Evolutionary conservation across 2,329 filamentous ascomycete genomes (phyloP), one percentile per base, ranked within the genome.

Genomic region (Lomentospora prolificans): DNA sequence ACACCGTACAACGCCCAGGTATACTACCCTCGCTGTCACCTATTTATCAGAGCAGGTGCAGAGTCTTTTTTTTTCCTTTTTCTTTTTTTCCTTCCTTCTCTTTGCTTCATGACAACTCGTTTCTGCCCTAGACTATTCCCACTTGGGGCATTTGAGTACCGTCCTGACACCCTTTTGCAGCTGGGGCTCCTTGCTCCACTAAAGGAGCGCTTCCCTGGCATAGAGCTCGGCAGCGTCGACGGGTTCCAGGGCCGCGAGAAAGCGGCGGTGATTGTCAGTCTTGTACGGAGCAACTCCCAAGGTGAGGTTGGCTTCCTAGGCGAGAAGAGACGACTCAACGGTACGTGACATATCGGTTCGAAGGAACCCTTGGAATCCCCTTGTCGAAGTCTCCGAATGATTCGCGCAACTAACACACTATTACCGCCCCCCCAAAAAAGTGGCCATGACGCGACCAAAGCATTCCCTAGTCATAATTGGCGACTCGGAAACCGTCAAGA

Each of bases 241-340:
- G 94, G 92, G 2, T 99, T 99, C 67, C 94, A 99, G 69, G 94
- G 94, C 31, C 83, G 94, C 17, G 94, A 99, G 70, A 99, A 99
- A 70, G 94, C 99, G 69, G 94, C 89, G 2, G 86, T 99, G 14
- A 80, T 99, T 39, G 85, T 99, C 53, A 95, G 87, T 69, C 79
- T 97, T n/a, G 94, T 99, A 57, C 80, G 94, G 61, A 96, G 91
- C 70, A 99, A 99, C 67, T 62, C 82, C 4, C 82, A 90, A 51
- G 83, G 85, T 53, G 90, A 97, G 67, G 91, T 97, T 12, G 94
- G 94, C 8, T 99, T 99, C 65, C 73, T 99, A 36, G 89, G 84
- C 12, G 94, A 99, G 72, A 95, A 91, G 76, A 81, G 94, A 60
- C 80, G 94, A 59, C 73, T 99, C 61, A 99, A 99, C 67, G 92